phyloP scores from a whole-genome alignment of 768 basidiomycete species.

The Termitomyces sp. region DNA sequence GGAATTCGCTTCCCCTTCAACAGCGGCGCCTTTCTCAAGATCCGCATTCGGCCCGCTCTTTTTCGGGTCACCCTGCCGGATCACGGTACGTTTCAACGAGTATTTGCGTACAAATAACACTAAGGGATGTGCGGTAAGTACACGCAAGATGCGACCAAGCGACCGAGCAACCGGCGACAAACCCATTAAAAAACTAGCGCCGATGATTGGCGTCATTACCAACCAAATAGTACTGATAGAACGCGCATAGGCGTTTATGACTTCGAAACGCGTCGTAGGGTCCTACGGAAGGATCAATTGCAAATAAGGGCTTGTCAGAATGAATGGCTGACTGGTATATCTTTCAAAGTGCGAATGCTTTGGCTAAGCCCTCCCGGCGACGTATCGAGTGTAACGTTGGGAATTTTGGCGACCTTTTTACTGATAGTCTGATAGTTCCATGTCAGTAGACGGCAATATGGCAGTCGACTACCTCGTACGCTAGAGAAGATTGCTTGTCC shows the following conservation, averaged over 20 bases:
- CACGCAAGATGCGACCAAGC: too few relatives aligned
- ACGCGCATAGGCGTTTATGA: conserved; percentile 57
- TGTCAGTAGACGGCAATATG: conserved; percentile 2
- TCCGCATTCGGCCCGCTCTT: conserved; percentile 16
- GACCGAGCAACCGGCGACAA: conserved; percentile 10
- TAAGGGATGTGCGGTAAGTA: conserved; percentile 13
- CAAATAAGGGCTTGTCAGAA: not conserved
- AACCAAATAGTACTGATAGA: conserved; percentile 64
- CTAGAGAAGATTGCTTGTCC: conserved; percentile 68
- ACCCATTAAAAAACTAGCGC: conserved; percentile 48
- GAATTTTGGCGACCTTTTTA: conserved; percentile 31
- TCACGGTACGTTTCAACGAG: conserved; percentile 45
- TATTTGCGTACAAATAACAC: conserved; percentile 57
- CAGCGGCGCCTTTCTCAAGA: conserved; percentile 14
- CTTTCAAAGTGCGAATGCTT: conserved; percentile 37
- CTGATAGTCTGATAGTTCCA: conserved; percentile 24
- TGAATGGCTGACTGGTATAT: conserved; percentile 33
- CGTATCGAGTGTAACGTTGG: conserved; percentile 32
- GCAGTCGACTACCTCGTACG: conserved; percentile 25
- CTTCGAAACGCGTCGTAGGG: conserved; percentile 34
- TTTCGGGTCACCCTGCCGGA: conserved; percentile 32
- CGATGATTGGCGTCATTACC: conserved; percentile 52
- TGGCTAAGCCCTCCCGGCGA: conserved; percentile 38
- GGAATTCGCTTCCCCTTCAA: conserved; percentile 3
- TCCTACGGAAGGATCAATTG: conserved; percentile 30